Evolutionary conservation across 208 protist species (phyloP).

Genomic region (Spongospora subterranea): DNA sequence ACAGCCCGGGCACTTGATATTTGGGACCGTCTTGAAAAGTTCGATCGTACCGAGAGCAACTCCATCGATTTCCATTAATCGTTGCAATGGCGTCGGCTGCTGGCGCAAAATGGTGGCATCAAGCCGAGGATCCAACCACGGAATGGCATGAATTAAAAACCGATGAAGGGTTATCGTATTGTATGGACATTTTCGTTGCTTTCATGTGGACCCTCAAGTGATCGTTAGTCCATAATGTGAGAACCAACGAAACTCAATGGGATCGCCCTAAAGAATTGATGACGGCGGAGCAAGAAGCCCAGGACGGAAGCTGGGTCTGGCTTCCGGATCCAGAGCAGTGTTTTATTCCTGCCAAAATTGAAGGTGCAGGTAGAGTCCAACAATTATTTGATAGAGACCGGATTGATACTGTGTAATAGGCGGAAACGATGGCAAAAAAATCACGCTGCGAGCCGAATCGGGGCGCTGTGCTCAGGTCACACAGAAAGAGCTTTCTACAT

Average conservation of each 20-base stretch:
- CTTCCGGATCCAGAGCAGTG: conserved; percentile 69
- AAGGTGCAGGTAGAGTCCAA: neutral
- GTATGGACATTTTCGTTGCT: conserved; percentile 11
- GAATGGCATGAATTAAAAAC: conserved; percentile 66
- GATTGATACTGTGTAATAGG: neutral
- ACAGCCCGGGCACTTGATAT: neutral
- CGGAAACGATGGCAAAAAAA: conserved; percentile 49
- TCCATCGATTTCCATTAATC: too few species aligned
- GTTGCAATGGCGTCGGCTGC: neutral
- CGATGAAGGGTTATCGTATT: conserved; percentile 67
- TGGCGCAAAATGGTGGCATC: neutral
- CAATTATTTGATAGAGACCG: neutral
- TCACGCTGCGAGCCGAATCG: conserved; percentile 57
- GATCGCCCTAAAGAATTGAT: conserved; percentile 70
- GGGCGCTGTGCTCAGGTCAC: conserved; percentile 22
- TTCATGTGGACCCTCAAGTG: neutral
- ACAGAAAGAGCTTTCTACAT: conserved; percentile 12
- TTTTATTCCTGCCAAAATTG: conserved; percentile 67
- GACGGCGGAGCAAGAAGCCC: conserved; percentile 64
- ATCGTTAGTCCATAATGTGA: conserved; percentile 59
- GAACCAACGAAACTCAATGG: conserved; percentile 72
- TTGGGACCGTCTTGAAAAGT: neutral
- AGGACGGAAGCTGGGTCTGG: conserved; percentile 68
- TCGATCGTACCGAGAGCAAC: neutral
- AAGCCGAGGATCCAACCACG: neutral